phyloP scores from a whole-genome alignment of 2,329 filamentous ascomycete species.

The Diaporthe helianthi region DNA sequence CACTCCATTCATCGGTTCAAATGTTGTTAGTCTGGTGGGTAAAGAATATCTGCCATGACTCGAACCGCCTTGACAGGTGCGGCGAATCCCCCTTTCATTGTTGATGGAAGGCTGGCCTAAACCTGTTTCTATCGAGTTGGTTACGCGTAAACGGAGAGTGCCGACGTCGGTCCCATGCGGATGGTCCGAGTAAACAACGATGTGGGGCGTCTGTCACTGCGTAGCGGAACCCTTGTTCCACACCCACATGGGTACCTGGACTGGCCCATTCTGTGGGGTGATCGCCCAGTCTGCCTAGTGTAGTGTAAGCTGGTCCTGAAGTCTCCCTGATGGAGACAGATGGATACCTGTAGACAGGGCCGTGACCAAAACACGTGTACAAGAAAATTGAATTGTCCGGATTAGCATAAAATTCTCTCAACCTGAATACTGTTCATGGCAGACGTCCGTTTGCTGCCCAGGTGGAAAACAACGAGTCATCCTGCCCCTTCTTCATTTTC shows the following conservation, averaged over 20 bases:
- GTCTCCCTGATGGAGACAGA: background rate
- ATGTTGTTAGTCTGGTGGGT: background rate
- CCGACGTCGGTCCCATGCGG: background rate
- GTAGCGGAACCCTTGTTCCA: background rate
- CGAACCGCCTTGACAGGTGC: background rate
- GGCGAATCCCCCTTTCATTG: slow-evolving; percentile 4
- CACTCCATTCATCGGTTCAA: background rate
- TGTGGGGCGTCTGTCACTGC: background rate
- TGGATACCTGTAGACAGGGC: too few species aligned
- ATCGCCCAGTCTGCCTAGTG: background rate
- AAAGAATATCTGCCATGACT: background rate
- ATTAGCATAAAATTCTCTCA: background rate
- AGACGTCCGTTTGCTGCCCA: background rate
- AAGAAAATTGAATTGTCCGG: too few species aligned
- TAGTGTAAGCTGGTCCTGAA: too few species aligned
- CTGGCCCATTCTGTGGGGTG: slow-evolving; percentile 10
- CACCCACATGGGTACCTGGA: background rate
- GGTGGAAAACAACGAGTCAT: background rate
- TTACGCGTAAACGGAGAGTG: slow-evolving; percentile 1
- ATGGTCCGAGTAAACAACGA: background rate
- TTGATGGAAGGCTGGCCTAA: background rate
- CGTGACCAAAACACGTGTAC: background rate
- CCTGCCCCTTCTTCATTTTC: background rate
- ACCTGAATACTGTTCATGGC: background rate
- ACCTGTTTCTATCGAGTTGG: slow-evolving; percentile 2